Evolutionary conservation across 2,329 filamentous ascomycete genomes (phyloP), one percentile per base, ranked within the genome.

Genomic region (Fusarium keratoplasticum): DNA sequence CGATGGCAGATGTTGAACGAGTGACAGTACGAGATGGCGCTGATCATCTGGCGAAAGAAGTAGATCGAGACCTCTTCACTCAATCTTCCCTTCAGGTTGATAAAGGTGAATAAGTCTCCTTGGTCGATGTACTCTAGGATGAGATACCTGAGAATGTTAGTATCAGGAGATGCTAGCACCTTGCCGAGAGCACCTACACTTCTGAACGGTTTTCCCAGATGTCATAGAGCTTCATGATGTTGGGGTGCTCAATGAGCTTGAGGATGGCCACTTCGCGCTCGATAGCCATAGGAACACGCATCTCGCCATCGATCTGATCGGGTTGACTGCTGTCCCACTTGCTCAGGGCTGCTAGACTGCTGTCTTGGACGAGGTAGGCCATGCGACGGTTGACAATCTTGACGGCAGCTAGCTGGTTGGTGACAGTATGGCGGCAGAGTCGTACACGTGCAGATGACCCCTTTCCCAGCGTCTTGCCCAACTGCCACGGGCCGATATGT

Each of bases 171-270:
- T 25, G 13, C 10, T 33, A 16, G n/a, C 2, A 10, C 16, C 16
- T 18, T 4, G n/a, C 6, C 6, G 22, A 58, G 11, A 35, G 27
- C 44, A 84, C 94, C 86, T 87, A 98, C 94, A 99, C 92, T 83
- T 99, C 95, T 66, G 95, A 94, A 25, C 94, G 90, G 80, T 98
- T 98, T 84, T 99, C 96, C 96, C 96, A 99, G 33, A 99, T 96
- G 83, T 99, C 96, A 81, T 96, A 96, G 11, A 99, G 86, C 76
- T 94, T 94, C 82, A 98, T 95, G 78, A 98, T 96, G 81, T 98
- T 96, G 7, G 93, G 94, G 83, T 99, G 96, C 79, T 98, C 93
- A 70, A 98, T 94, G 67, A 98, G 89, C 84, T 98, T 98, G 89
- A 99, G 95, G 77, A 99, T 97, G 35, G 96, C 95, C 44, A 99